Base-by-base conservation (phyloP, 805 yeast genomes). In the Ogataea haglerorum region DNA sequence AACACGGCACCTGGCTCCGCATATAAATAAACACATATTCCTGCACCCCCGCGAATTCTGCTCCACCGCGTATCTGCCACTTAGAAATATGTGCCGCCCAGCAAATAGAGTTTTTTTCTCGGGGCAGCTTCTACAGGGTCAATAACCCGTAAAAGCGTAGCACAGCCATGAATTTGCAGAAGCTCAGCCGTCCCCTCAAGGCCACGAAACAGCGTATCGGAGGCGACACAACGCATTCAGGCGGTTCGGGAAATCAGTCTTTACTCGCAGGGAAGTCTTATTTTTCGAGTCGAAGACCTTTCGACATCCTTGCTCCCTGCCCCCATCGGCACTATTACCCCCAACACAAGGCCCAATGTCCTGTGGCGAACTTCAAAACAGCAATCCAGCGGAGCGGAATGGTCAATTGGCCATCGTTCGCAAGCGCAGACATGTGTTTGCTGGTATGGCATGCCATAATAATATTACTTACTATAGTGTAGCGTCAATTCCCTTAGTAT, bases 61-160 rank as follows among this genome's bases (percentile, higher is more conserved):
- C 27, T 29, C n/a, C 21, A 29, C n/a, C 23, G 33, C 23, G 33
- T 30, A 14, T 30, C 23, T 30, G 33, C 33, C 33, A 30, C 16
- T 12, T 17, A 10, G 2, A 30, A 18, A 14, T 16, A 18, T n/a
- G 22, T 30, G 16, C 24, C 14, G 4, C 5, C 30, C 30, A 27
- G 27, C 27, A 24, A n/a, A 10, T 24, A 6, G 13, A 7, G 14
- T 24, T 6, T 30, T 16, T 30, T 30, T 16, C 17, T 10, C 18
- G 41, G 41, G 41, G 41, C 41, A 38, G 41, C 32, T 37, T 31
- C 26, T 23, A 24, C 36, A 9, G 41, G 24, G 41, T 38, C 41
- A 38, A 19, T 32, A 38, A 30, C 15, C 27, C 9, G n/a, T 27
- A 26, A 16, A 18, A 16, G 16, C 14, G 5, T 30, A 14, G 42